These are phyloP conservation scores for Rubus idaeus DNA, from an alignment of 306 rosid species.

Conservation along the genomic window DNA sequence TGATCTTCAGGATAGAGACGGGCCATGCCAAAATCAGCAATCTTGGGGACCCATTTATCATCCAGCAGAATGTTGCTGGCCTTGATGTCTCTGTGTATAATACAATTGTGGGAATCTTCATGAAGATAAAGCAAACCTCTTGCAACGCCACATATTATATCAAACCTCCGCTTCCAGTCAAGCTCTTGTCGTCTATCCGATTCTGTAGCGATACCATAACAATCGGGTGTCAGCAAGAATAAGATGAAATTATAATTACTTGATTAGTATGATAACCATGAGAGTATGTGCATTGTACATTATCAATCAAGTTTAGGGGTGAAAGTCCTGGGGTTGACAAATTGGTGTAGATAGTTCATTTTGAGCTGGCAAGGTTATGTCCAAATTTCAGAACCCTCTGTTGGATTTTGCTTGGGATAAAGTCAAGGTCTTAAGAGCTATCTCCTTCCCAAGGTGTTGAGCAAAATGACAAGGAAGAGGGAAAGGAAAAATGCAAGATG, in stretches of 20 bases:
- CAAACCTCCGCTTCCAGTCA: conserved; percentile 81
- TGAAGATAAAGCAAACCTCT: conserved; percentile 91
- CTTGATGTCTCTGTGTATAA: conserved; percentile 90
- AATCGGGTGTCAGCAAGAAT: neutral
- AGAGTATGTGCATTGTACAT: neutral
- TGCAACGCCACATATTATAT: conserved; percentile 77
- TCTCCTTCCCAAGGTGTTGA: conserved; percentile 14
- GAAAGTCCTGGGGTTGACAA: neutral
- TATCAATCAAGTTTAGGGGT: conserved; percentile 1
- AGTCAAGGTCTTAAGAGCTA: conserved; percentile 42
- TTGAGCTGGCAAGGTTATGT: conserved; percentile 14
- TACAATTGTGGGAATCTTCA: conserved; percentile 81
- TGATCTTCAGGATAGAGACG: conserved; percentile 98
- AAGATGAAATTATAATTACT: neutral
- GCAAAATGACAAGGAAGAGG: neutral
- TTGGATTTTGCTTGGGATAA: conserved; percentile 10
- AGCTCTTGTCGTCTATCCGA: conserved; percentile 51
- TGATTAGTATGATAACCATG: neutral
- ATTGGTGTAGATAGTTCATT: neutral
- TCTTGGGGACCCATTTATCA: conserved; percentile 89
- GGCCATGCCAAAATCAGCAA: conserved; percentile 99
- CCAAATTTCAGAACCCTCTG: neutral
- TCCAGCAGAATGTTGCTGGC: conserved; percentile 88
- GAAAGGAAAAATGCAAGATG: conserved; percentile 1
- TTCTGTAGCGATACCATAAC: conserved; percentile 43